phyloP scores from a whole-genome alignment of 2,329 filamentous ascomycete genomes.

The Chaetomiaceae sp. region DNA sequence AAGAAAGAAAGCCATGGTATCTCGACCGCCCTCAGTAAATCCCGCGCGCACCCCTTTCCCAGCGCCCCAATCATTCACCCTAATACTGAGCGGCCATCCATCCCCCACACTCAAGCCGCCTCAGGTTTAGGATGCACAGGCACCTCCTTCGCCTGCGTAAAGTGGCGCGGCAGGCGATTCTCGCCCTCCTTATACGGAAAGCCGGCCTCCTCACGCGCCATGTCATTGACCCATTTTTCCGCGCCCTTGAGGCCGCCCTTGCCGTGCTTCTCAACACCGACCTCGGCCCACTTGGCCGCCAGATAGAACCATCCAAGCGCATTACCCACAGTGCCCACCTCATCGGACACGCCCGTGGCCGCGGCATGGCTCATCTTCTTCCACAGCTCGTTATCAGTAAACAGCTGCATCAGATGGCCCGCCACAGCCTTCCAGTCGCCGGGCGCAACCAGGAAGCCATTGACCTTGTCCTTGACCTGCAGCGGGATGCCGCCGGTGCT shows the following conservation, averaged over 20 bases:
- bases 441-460: conserved; percentile 67
- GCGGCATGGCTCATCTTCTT: conserved; percentile 61
- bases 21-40: no score
- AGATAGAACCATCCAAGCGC: conserved; percentile 71
- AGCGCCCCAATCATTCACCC: no score
- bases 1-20: neutral
- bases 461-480: conserved; percentile 65
- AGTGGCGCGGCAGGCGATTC: conserved; percentile 51
- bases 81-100: no score
- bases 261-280: conserved; percentile 38
- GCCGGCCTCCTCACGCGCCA: conserved; percentile 61
- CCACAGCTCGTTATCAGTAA: conserved; percentile 59
- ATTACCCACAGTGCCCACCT: conserved; percentile 76
- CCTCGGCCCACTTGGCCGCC: conserved; percentile 58
- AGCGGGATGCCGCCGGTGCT: conserved; percentile 73
- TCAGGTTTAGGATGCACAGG: conserved; percentile 16
- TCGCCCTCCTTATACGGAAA: conserved; percentile 53
- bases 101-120: no score
- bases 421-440: conserved; percentile 67
- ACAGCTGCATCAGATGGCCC: conserved; percentile 57
- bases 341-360: conserved; percentile 63
- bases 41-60: no score
- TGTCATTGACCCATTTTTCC: conserved; percentile 65
- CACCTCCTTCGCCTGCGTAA: conserved; percentile 29
- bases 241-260: conserved; percentile 48